Percentiles rank a stretch among this genome's conserved stretches.
Conservation (phyloP, 2,329 filamentous ascomycete genomes). For the Phialocephala sp. region DNA sequence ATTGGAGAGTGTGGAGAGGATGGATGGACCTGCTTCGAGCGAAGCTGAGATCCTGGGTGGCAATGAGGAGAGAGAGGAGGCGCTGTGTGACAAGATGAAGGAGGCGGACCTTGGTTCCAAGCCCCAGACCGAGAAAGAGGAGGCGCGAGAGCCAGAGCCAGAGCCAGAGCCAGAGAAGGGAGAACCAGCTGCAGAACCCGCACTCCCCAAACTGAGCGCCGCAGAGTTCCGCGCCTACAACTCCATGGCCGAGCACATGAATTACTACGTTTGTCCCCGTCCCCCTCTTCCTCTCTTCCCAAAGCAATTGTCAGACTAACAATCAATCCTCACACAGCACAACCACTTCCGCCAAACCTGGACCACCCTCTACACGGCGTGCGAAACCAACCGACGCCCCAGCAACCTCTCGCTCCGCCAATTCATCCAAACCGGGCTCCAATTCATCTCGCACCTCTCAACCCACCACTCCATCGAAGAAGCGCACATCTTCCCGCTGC, state of each 20-base stretch:
- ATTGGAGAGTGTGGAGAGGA: constrained; percentile 43
- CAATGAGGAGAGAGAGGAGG: constrained; percentile 52
- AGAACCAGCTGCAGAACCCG: constrained; percentile 26
- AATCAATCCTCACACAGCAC: constrained; percentile 56
- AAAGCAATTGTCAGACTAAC: too few species aligned
- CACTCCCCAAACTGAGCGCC: constrained; percentile 58
- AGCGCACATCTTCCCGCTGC: constrained; percentile 75
- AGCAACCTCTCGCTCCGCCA: constrained; percentile 67
- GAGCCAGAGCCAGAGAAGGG: background rate
- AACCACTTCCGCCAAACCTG: constrained; percentile 77
- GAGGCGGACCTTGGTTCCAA: background rate
- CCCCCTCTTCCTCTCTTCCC: background rate
- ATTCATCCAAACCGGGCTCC: constrained; percentile 71
- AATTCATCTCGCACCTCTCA: constrained; percentile 73
- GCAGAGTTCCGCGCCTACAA: constrained; percentile 67
- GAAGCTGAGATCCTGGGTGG: constrained; percentile 42
- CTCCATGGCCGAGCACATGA: constrained; percentile 66
- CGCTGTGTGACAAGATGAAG: constrained; percentile 22
- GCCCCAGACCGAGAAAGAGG: background rate
- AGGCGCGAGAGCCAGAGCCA: constrained; percentile 15
- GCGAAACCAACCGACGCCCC: constrained; percentile 63
- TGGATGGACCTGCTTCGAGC: constrained; percentile 62
- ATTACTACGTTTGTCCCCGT: constrained; percentile 57
- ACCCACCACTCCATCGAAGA: constrained; percentile 87
- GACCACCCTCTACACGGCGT: constrained; percentile 73